Conservation (phyloP, 768 basidiomycete species). For the Suillus americanus region DNA sequence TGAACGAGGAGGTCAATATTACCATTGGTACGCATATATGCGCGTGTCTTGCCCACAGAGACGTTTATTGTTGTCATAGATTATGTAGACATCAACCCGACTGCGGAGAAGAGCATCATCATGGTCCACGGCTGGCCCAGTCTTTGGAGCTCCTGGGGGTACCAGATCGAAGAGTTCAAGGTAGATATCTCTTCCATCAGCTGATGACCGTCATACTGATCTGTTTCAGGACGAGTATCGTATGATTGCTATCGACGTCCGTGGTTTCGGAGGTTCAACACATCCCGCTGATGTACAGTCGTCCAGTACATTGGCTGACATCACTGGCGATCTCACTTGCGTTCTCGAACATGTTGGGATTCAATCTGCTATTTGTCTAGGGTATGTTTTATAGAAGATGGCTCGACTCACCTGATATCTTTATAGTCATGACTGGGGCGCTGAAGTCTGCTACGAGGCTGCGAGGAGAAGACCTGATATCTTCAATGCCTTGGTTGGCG, state of each 20-base stretch:
- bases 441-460: conserved; percentile 65
- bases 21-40: conserved; percentile 41
- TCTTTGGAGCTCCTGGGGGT: conserved; percentile 73
- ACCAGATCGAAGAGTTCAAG: conserved; percentile 67
- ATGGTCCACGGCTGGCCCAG: conserved; percentile 86
- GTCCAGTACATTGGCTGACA: conserved; percentile 59
- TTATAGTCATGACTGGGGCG: conserved; percentile 74
- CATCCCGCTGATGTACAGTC: conserved; percentile 62
- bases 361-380: conserved; percentile 55
- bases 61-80: neutral
- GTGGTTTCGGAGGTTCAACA: conserved; percentile 69
- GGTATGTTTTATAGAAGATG: conserved; percentile 38
- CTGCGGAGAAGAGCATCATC: conserved; percentile 49
- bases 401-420: neutral
- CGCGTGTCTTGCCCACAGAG: neutral
- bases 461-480: conserved; percentile 67
- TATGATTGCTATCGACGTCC: conserved; percentile 63
- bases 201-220: neutral
- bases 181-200: conserved; percentile 27
- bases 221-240: conserved; percentile 53
- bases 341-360: conserved; percentile 54
- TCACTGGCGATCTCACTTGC: conserved; percentile 64
- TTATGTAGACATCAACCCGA: conserved; percentile 50
- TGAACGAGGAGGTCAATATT: conserved; percentile 36
- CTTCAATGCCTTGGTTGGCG: conserved; percentile 57